Conservation (phyloP, 148 eudicot species). For the Persicaria tinctoria region DNA sequence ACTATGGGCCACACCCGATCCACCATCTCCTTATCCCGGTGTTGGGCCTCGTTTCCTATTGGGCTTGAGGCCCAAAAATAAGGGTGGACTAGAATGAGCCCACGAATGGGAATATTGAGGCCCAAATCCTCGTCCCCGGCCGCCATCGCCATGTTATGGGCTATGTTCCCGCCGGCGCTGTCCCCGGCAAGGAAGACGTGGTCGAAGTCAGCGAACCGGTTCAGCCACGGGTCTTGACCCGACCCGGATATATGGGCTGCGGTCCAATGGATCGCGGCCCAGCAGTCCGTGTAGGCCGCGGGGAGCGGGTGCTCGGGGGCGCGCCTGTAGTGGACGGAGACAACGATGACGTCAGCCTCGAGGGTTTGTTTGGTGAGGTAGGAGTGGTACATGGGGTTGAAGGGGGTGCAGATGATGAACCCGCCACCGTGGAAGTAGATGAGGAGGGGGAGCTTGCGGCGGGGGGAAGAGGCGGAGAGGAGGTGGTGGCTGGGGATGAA, state of each 20-base stretch:
- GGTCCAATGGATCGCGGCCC: constrained; percentile 10
- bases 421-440: constrained; percentile 13
- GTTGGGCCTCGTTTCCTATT: neutral
- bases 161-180: constrained; percentile 23
- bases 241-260: constrained; percentile 18
- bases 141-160: constrained; percentile 13
- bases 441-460: neutral
- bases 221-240: constrained; percentile 12
- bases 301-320: constrained; percentile 6
- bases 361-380: neutral
- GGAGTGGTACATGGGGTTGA: neutral
- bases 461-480: constrained; percentile 16
- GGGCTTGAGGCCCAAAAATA: neutral
- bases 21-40: neutral
- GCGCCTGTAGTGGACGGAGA: constrained; percentile 1
- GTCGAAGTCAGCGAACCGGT: constrained; percentile 4
- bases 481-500: constrained; percentile 10
- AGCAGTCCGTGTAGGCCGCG: constrained; percentile 1
- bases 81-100: constrained; percentile 8
- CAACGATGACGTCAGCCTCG: constrained; percentile 10
- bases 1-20: constrained; percentile 4
- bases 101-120: constrained; percentile 6
- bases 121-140: constrained; percentile 12
- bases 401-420: constrained; percentile 5
- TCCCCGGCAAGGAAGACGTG: constrained; percentile 23